phyloP scores from a whole-genome alignment of 2,329 filamentous ascomycete species.

The Microsporum ferrugineum region DNA sequence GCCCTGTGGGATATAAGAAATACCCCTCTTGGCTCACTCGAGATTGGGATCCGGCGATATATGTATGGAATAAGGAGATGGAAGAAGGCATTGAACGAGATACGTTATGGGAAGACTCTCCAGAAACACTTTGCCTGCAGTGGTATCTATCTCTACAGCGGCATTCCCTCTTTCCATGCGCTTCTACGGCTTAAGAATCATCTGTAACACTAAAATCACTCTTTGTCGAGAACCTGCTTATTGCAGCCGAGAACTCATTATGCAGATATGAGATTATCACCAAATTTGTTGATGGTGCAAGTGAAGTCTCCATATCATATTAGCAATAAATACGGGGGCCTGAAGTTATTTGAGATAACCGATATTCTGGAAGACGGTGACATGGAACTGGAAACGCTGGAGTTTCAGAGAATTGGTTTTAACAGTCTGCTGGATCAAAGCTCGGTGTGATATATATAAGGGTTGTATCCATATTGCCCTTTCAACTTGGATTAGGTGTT shows the following conservation, averaged over 20 bases:
- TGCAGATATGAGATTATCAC: constrained; percentile 7
- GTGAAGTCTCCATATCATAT: constrained; percentile 3
- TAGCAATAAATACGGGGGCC: neutral
- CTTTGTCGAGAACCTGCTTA: constrained; percentile 9
- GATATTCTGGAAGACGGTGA: constrained; percentile 2
- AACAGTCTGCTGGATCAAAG: neutral
- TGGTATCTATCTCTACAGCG: constrained; percentile 1
- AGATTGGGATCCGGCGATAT: constrained; percentile 12
- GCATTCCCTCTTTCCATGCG: neutral
- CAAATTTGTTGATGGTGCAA: constrained; percentile 6
- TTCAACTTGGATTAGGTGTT: too few species aligned
- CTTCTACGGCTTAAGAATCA: neutral
- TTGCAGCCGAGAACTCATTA: constrained; percentile 5
- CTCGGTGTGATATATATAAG: neutral
- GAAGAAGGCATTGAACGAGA: constrained; percentile 7
- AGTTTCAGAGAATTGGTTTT: constrained; percentile 8
- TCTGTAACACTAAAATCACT: constrained; percentile 7
- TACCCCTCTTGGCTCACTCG: constrained; percentile 13
- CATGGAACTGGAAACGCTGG: constrained; percentile 4
- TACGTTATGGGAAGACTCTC: constrained; percentile 9
- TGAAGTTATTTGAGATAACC: constrained; percentile 4
- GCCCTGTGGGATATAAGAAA: constrained; percentile 9
- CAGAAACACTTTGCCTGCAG: constrained; percentile 2
- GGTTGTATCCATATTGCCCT: too few species aligned
- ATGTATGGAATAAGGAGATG: constrained; percentile 11